Conservation (phyloP, 2,329 filamentous ascomycete species). For the Lachnellula hyalina region DNA sequence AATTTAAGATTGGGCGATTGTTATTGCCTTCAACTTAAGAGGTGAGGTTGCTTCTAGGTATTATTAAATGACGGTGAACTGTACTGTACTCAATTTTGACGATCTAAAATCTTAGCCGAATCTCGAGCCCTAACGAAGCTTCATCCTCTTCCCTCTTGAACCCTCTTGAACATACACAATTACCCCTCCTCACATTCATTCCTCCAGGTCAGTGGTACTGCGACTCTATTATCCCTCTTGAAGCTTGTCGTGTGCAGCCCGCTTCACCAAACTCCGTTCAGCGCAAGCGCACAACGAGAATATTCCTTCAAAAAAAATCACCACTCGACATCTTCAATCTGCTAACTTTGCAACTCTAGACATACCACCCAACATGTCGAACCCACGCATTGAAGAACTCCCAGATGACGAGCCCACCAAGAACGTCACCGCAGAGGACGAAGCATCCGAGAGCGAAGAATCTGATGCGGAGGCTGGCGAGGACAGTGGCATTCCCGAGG, state of each 20-base stretch:
- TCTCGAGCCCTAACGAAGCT: slow-evolving; percentile 17
- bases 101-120: slow-evolving; percentile 23
- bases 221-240: neutral
- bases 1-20: too few relatives aligned
- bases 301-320: slow-evolving; percentile 18
- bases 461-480: slow-evolving; percentile 72
- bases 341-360: slow-evolving; percentile 25
- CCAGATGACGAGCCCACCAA: slow-evolving; percentile 86
- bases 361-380: slow-evolving; percentile 70
- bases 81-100: neutral
- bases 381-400: slow-evolving; percentile 96
- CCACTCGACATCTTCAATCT: slow-evolving; percentile 8
- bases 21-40: neutral
- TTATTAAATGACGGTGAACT: too few relatives aligned
- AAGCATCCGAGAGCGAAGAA: slow-evolving; percentile 63
- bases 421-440: slow-evolving; percentile 69
- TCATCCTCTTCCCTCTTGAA: slow-evolving; percentile 4
- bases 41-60: too few relatives aligned
- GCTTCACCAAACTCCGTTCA: neutral
- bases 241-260: neutral
- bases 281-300: slow-evolving; percentile 24
- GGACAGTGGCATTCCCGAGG: slow-evolving; percentile 60
- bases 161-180: slow-evolving; percentile 5
- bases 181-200: slow-evolving; percentile 6
- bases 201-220: slow-evolving; percentile 1